Evolutionary conservation across 2,329 filamentous ascomycete species (phyloP).

Genomic region (Epichloe sylvatica): DNA sequence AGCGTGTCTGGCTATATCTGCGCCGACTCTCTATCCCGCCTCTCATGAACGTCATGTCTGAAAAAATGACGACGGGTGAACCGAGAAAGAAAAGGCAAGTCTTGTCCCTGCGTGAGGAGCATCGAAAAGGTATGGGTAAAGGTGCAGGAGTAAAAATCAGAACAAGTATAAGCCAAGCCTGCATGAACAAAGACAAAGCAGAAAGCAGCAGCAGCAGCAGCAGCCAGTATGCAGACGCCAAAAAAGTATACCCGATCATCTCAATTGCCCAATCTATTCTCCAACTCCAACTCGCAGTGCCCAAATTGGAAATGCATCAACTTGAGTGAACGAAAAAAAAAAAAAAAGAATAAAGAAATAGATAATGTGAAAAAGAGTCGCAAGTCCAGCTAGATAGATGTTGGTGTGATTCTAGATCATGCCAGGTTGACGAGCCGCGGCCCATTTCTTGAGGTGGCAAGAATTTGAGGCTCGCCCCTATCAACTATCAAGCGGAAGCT

Average conservation of each 20-base stretch:
- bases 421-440: too few species aligned
- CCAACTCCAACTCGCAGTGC: slow-evolving; percentile 5
- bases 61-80: slow-evolving; percentile 1
- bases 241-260: slow-evolving; percentile 4
- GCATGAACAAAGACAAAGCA: neutral
- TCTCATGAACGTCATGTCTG: slow-evolving; percentile 3
- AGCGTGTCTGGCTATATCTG: neutral
- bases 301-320: neutral
- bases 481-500: neutral
- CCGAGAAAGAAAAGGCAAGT: neutral
- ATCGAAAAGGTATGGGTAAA: neutral
- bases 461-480: neutral
- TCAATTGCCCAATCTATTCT: slow-evolving; percentile 2
- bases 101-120: neutral
- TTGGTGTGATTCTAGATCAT: neutral
- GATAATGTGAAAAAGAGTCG: neutral
- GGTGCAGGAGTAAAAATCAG: neutral
- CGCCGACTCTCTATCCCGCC: neutral
- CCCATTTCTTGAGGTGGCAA: neutral
- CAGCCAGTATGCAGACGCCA: slow-evolving; percentile 8
- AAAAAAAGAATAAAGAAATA: neutral
- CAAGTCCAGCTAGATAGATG: neutral
- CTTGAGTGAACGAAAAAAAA: neutral
- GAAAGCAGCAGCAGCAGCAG: neutral
- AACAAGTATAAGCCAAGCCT: neutral